phyloP scores from a whole-genome alignment of 2,329 filamentous ascomycete genomes.

The Calonectria pauciramosa region DNA sequence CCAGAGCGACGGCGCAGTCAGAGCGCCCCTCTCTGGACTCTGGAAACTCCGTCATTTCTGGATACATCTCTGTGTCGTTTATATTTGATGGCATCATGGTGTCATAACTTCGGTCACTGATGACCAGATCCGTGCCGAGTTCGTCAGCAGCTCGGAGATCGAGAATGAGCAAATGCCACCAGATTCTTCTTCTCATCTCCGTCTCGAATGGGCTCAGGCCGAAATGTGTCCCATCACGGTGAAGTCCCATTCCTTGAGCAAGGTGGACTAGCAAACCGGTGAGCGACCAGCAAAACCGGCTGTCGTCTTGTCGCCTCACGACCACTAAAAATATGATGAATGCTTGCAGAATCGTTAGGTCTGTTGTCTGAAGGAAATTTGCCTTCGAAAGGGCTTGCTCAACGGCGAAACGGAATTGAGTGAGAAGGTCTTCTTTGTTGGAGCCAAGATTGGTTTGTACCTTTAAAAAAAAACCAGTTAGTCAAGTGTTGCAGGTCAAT shows the following conservation, averaged over 20 bases:
- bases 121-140: conserved; percentile 61
- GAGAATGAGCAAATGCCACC: conserved; percentile 71
- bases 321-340: conserved; percentile 69
- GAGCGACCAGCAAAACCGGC: conserved; percentile 72
- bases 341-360: conserved; percentile 70
- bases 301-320: conserved; percentile 61
- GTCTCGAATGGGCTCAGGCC: conserved; percentile 69
- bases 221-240: conserved; percentile 67
- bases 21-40: conserved; percentile 63
- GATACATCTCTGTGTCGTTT: conserved; percentile 63
- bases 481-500: conserved; percentile 1
- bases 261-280: conserved; percentile 71
- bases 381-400: conserved; percentile 71
- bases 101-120: conserved; percentile 59
- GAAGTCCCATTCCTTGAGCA: conserved; percentile 71
- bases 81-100: conserved; percentile 64
- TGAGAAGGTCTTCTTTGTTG: conserved; percentile 59
- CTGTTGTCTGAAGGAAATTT: conserved; percentile 69
- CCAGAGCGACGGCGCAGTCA: conserved; percentile 63
- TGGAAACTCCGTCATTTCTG: conserved; percentile 62
- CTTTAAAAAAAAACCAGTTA: conserved; percentile 22
- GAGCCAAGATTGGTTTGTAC: conserved; percentile 57
- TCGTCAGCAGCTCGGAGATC: conserved; percentile 70
- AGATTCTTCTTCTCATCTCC: conserved; percentile 72
- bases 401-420: conserved; percentile 65